Evolutionary conservation across 2,329 filamentous ascomycete species (phyloP).

Genomic region (Pestalotiopsis sp.): DNA sequence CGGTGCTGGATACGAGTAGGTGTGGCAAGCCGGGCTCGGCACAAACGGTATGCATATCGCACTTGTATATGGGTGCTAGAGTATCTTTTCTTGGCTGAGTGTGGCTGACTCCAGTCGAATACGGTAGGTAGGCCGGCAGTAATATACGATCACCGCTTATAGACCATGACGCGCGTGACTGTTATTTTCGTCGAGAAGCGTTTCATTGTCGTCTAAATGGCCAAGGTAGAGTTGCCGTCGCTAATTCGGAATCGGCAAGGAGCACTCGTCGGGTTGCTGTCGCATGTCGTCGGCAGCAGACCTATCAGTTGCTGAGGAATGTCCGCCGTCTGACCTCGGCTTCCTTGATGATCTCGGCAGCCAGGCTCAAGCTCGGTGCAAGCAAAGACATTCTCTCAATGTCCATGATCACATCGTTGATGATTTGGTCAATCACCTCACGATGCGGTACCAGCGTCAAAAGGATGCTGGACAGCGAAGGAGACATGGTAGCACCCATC

Average conservation of each 20-base stretch:
- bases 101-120: neutral
- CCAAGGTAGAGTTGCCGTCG: neutral
- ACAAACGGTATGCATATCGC: too few relatives aligned
- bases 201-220: neutral
- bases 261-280: neutral
- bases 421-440: slow-evolving; percentile 71
- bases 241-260: neutral
- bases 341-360: slow-evolving; percentile 79
- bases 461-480: slow-evolving; percentile 67
- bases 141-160: neutral
- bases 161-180: neutral
- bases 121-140: neutral
- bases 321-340: slow-evolving; percentile 71
- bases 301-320: slow-evolving; percentile 53
- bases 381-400: slow-evolving; percentile 73
- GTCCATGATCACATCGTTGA: slow-evolving; percentile 74
- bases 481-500: slow-evolving; percentile 83
- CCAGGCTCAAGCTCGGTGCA: slow-evolving; percentile 72
- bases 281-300: neutral
- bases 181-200: neutral
- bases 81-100: neutral
- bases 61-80: too few relatives aligned
- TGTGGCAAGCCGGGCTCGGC: too few relatives aligned
- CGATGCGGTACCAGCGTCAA: slow-evolving; percentile 53
- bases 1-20: neutral